Conservation (phyloP, 2,329 filamentous ascomycete genomes). For the Talaromyces amestolkiae region DNA sequence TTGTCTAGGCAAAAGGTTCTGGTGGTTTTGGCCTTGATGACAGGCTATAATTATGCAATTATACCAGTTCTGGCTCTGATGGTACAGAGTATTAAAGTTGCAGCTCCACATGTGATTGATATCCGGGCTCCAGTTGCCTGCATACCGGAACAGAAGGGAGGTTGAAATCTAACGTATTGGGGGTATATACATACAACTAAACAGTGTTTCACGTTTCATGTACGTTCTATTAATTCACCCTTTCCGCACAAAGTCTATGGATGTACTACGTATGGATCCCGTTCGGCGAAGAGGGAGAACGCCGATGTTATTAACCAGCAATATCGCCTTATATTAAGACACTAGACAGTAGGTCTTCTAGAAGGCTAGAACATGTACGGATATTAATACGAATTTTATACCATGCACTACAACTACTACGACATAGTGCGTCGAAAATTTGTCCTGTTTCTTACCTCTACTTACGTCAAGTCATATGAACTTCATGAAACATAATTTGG, state of each 20-base stretch:
- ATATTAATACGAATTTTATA: background rate
- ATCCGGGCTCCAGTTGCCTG: conserved; percentile 1
- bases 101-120: background rate
- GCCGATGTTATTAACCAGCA: background rate
- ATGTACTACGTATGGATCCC: background rate
- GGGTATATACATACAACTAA: no score
- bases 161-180: background rate
- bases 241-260: background rate
- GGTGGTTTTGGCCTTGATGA: background rate
- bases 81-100: background rate
- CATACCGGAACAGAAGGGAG: background rate
- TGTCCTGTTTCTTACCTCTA: background rate
- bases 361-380: background rate
- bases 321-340: background rate
- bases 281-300: background rate
- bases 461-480: background rate
- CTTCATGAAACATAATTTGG: background rate
- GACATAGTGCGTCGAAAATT: background rate
- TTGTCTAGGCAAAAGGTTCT: background rate
- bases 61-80: background rate
- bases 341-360: background rate
- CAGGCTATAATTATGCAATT: conserved; percentile 2
- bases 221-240: no score
- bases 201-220: no score
- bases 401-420: background rate